Conservation (phyloP, 768 basidiomycete genomes). For the Mrakia frigida region DNA sequence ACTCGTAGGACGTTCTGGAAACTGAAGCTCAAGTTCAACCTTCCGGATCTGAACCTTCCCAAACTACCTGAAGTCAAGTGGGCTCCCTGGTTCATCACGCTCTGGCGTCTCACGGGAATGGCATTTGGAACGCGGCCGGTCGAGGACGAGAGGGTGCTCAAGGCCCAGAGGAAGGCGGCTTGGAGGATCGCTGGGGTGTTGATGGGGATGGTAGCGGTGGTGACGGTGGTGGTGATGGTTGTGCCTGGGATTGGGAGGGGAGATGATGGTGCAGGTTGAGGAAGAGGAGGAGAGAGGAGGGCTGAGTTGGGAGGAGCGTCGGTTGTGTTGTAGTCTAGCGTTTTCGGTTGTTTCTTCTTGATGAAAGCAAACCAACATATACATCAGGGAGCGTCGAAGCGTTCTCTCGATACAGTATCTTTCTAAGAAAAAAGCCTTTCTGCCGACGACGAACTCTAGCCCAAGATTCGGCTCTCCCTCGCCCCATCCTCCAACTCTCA, state of each 20-base stretch:
- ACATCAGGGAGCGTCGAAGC: too few relatives aligned
- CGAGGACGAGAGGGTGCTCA: background rate
- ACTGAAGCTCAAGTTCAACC: background rate
- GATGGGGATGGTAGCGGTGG: background rate
- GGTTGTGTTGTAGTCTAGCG: too few relatives aligned
- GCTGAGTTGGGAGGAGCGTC: too few relatives aligned
- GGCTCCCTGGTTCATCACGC: background rate
- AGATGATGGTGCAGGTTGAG: too few relatives aligned
- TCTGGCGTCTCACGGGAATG: background rate
- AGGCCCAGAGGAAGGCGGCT: background rate
- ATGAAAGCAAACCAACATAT: too few relatives aligned
- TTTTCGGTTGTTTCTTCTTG: too few relatives aligned
- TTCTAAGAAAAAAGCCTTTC: too few relatives aligned
- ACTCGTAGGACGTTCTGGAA: background rate
- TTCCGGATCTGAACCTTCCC: too few relatives aligned
- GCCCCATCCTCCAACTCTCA: background rate
- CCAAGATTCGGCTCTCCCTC: background rate
- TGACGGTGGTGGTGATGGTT: background rate
- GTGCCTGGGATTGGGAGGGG: background rate
- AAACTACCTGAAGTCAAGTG: background rate
- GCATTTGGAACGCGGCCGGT: background rate
- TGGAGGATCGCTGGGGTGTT: background rate
- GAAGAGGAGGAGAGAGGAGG: background rate
- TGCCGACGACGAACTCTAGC: too few relatives aligned
- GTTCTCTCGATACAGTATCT: too few relatives aligned